Base-by-base conservation (phyloP, 768 basidiomycete genomes). In the Serendipita indica region DNA sequence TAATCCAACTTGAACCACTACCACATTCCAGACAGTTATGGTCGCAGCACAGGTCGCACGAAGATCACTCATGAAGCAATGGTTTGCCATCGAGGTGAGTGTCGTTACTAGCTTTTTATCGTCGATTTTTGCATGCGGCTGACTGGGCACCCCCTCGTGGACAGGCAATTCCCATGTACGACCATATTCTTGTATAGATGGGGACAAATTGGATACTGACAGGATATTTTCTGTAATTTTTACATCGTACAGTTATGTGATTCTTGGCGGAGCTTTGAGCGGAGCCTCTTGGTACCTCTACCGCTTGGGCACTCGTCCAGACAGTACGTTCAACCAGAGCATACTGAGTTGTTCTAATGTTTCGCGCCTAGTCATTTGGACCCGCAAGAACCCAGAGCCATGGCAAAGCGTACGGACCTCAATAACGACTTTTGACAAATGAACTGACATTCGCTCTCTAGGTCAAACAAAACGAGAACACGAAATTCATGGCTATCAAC, bases 51-150 rank as follows among this genome's bases (percentile, higher is more conserved):
- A 54, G n/a, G 49, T 54, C 49, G 30, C 30, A 16, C 49, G 49
- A 4, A 54, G n/a, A 32, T 27, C 49, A 7, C 5, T n/a, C 10
- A 22, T 54, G 7, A 10, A 13, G 16, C 20, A 54, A 28, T 54
- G 49, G 49, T 54, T 54, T 54, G 49, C 49, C n/a, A 54, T 54
- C 49, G 49, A 54, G 49, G 49, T 54, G 20, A 6, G 49, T 54
- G 7, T n/a, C 6, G 16, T 25, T n/a, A n/a, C n/a, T n/a, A n/a
- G n/a, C 35, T 39, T 18, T 39, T 18, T 18, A 12, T 39, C n/a
- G n/a, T n/a, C n/a, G n/a, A n/a, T n/a, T n/a, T n/a, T n/a, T n/a
- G n/a, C n/a, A n/a, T n/a, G n/a, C n/a, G n/a, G n/a, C n/a, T n/a
- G n/a, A n/a, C n/a, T 12, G 18, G 35, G 35, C 12, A 12, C 22